These are phyloP conservation scores for Aureobasidium uvarum DNA, from an alignment of 2,329 filamentous ascomycete species.

Conservation along the genomic window DNA sequence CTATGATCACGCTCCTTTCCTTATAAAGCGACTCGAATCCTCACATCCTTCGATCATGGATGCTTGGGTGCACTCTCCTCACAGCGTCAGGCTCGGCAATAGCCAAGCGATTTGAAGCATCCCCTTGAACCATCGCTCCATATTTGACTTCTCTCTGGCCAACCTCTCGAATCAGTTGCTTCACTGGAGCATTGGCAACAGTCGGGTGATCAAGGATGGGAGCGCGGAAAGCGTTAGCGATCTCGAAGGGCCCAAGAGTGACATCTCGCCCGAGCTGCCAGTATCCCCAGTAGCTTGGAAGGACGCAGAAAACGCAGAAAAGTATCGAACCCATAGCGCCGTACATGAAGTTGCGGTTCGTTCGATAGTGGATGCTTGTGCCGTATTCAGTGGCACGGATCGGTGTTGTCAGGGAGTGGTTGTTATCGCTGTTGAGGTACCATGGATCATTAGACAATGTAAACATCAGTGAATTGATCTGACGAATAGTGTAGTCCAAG, in stretches of 20 bases:
- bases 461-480: conserved; percentile 33
- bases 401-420: neutral
- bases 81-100: conserved; percentile 24
- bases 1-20: too few species aligned
- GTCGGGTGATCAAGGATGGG: conserved; percentile 26
- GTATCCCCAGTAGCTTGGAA: conserved; percentile 41
- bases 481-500: conserved; percentile 21
- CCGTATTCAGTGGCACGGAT: conserved; percentile 28
- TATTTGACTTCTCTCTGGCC: conserved; percentile 22
- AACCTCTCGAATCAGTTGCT: conserved; percentile 16
- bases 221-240: conserved; percentile 39
- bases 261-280: conserved; percentile 41
- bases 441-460: conserved; percentile 28
- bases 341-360: conserved; percentile 35
- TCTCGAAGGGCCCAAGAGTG: conserved; percentile 40
- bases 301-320: conserved; percentile 37
- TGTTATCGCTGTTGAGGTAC: neutral
- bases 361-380: conserved; percentile 34
- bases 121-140: conserved; percentile 10
- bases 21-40: too few species aligned
- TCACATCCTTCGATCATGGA: neutral
- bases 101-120: neutral
- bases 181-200: conserved; percentile 13
- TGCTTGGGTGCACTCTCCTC: neutral
- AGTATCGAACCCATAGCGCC: conserved; percentile 37